Evolutionary conservation across 768 basidiomycete species (phyloP).

Genomic region (Mycena vitilis): DNA sequence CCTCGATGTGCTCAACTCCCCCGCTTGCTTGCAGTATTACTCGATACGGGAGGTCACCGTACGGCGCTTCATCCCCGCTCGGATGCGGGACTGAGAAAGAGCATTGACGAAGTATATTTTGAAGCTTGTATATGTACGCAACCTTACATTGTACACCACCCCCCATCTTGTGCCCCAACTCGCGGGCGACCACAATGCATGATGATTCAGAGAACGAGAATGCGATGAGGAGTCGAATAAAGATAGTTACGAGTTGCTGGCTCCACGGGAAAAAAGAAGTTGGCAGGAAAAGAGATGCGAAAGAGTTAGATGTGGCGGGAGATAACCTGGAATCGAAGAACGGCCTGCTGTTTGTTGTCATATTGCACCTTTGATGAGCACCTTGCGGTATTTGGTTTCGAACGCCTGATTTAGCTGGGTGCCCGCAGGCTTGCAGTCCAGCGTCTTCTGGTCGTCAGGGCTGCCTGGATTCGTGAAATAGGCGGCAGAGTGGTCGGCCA

Average conservation of each 20-base stretch:
- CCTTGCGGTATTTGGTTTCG: slow-evolving; percentile 86
- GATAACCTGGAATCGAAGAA: slow-evolving; percentile 37
- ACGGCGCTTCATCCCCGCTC: slow-evolving; percentile 88
- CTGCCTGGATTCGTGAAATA: slow-evolving; percentile 73
- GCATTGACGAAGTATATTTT: slow-evolving; percentile 21
- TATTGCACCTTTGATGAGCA: slow-evolving; percentile 94
- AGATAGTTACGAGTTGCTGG: slow-evolving; percentile 33
- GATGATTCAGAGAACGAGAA: slow-evolving; percentile 18
- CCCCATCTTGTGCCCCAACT: slow-evolving; percentile 13
- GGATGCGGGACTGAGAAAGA: slow-evolving; percentile 81
- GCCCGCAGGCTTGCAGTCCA: slow-evolving; percentile 79
- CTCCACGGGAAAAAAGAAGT: slow-evolving; percentile 23
- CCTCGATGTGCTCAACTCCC: slow-evolving; percentile 66
- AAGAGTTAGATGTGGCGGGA: slow-evolving; percentile 31
- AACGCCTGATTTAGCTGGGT: slow-evolving; percentile 69
- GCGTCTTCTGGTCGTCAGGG: slow-evolving; percentile 69
- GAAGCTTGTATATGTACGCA: slow-evolving; percentile 11
- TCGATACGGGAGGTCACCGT: slow-evolving; percentile 87
- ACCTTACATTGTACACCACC: slow-evolving; percentile 22
- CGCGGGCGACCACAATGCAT: slow-evolving; percentile 15
- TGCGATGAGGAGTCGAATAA: slow-evolving; percentile 29
- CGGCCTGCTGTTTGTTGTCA: slow-evolving; percentile 50
- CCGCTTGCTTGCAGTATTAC: slow-evolving; percentile 81
- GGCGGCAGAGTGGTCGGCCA: slow-evolving; percentile 74
- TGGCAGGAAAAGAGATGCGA: background rate